A percentile compares a stretch with the other conserved stretches of the same genome.
phyloP scores from a whole-genome alignment of 2,329 filamentous ascomycete species.

The Paecilomyces variotii region DNA sequence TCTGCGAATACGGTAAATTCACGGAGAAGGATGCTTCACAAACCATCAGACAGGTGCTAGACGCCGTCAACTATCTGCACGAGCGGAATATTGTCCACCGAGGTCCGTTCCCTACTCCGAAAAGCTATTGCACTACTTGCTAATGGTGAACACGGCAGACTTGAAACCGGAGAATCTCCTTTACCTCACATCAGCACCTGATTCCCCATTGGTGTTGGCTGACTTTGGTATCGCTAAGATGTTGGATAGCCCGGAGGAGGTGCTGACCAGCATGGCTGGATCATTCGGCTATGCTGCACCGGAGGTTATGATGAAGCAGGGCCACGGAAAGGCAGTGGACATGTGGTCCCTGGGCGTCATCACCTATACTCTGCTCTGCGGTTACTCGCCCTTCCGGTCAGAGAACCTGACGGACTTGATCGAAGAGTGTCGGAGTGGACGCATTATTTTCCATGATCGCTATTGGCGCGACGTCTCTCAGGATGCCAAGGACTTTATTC shows the following conservation, averaged over 20 bases:
- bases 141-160: slow-evolving; percentile 48
- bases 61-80: slow-evolving; percentile 90
- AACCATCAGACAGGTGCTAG: slow-evolving; percentile 89
- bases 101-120: slow-evolving; percentile 49
- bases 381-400: slow-evolving; percentile 95
- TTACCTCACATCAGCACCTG: slow-evolving; percentile 68
- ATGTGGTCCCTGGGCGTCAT: slow-evolving; percentile 99
- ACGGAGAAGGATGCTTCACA: slow-evolving; percentile 96
- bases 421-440: slow-evolving; percentile 77
- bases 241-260: slow-evolving; percentile 81
- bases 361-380: slow-evolving; percentile 94
- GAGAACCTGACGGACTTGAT: slow-evolving; percentile 90
- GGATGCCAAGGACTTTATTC: slow-evolving; percentile 93
- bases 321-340: slow-evolving; percentile 95
- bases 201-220: slow-evolving; percentile 84
- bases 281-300: slow-evolving; percentile 97
- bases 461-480: slow-evolving; percentile 98
- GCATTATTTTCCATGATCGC: slow-evolving; percentile 89
- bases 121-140: neutral
- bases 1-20: slow-evolving; percentile 96
- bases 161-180: slow-evolving; percentile 96
- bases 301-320: slow-evolving; percentile 96
- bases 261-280: slow-evolving; percentile 95
- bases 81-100: slow-evolving; percentile 91
- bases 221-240: slow-evolving; percentile 99